phyloP scores from a whole-genome alignment of 768 basidiomycete species.

The Suillus decipiens region DNA sequence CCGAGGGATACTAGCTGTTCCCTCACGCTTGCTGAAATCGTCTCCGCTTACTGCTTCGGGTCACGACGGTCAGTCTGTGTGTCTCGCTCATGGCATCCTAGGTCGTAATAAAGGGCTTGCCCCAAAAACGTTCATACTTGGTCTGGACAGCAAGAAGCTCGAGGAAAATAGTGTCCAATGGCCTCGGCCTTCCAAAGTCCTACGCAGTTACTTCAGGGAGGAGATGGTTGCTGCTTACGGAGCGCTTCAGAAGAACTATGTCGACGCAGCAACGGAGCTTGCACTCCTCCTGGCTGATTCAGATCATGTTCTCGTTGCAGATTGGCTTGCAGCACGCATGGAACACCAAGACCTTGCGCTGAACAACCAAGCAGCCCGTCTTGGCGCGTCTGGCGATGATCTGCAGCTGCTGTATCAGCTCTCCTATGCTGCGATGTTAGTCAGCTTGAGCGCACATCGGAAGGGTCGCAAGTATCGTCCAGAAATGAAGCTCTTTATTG shows the following conservation, averaged over 20 bases:
- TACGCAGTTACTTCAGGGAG: not conserved
- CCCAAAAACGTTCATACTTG: not conserved
- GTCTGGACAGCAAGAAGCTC: not conserved
- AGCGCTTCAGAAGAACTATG: not conserved
- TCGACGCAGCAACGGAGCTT: conserved; percentile 1
- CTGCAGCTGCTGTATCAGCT: conserved; percentile 1
- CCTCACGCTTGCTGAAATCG: not conserved
- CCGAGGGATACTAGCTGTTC: not conserved
- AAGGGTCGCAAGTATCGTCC: conserved; percentile 2
- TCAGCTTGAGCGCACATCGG: conserved; percentile 7
- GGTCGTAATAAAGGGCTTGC: conserved; percentile 2
- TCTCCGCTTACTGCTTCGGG: not conserved
- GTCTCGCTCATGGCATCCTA: conserved; percentile 2
- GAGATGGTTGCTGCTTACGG: conserved; percentile 3
- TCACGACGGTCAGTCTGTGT: not conserved
- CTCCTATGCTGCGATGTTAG: conserved; percentile 5
- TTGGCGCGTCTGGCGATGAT: not conserved
- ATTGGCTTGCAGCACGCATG: conserved; percentile 3
- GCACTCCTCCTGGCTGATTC: conserved; percentile 4
- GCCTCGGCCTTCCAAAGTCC: conserved; percentile 5
- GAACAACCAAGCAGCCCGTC: conserved; percentile 5
- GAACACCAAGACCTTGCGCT: conserved; percentile 4
- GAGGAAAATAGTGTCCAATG: conserved; percentile 3
- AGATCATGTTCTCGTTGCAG: not conserved
- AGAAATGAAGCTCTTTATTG: not conserved